Conservation (phyloP, 257 asterid genomes). For the Galeopsis tetrahit region DNA sequence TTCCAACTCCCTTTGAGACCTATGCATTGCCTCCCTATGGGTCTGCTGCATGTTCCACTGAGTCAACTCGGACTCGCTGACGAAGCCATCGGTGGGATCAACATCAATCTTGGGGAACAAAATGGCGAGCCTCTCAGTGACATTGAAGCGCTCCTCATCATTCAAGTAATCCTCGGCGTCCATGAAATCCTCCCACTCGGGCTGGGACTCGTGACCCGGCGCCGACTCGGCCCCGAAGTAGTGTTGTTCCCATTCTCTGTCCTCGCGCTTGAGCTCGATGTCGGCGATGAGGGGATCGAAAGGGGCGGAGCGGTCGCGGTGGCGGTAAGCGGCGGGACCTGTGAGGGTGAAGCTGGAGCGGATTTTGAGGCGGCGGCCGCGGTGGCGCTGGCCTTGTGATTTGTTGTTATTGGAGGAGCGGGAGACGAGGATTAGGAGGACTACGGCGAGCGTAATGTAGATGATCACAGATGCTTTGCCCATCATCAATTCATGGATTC, state of each 20-base stretch:
- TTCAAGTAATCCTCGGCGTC: conserved; percentile 85
- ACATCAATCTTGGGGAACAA: conserved; percentile 84
- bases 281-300: conserved; percentile 86
- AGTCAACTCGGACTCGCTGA: conserved; percentile 74
- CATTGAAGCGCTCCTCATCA: conserved; percentile 76
- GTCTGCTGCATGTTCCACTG: conserved; percentile 75
- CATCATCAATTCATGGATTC: conserved; percentile 20
- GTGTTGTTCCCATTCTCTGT: conserved; percentile 71
- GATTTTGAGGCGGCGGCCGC: conserved; percentile 39
- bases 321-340: conserved; percentile 26
- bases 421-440: conserved; percentile 35
- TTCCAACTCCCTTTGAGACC: conserved; percentile 80
- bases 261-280: conserved; percentile 73
- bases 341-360: conserved; percentile 28
- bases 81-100: conserved; percentile 66
- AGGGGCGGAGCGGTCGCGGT: conserved; percentile 38
- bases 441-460: conserved; percentile 31
- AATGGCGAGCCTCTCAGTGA: conserved; percentile 66
- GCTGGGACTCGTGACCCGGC: conserved; percentile 62
- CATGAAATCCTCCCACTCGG: conserved; percentile 89
- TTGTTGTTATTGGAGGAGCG: conserved; percentile 33
- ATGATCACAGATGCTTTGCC: conserved; percentile 25
- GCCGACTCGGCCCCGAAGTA: conserved; percentile 52
- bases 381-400: conserved; percentile 18
- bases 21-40: conserved; percentile 69